Evolutionary conservation across 1,284 basidiomycete genomes (phyloP), one percentile per base, ranked within the genome.

Genomic region (Ceratorhiza oryzae-sativae): DNA sequence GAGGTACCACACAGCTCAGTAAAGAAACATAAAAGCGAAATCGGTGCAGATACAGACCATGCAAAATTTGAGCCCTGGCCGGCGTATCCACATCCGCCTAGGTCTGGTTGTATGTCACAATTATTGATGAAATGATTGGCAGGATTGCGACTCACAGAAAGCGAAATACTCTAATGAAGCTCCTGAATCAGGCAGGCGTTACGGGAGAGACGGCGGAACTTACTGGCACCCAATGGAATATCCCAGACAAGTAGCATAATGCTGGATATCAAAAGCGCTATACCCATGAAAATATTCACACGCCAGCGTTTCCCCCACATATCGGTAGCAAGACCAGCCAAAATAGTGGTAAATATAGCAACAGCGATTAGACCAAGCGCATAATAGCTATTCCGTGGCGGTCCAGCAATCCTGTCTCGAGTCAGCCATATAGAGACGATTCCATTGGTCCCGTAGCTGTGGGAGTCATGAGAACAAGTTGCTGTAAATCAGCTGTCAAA

Each of bases 241-340:
- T 70, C 55, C 67, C 67, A 70, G 8, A 59, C 67, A 20, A 70
- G 34, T 15, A 70, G 25, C 67, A 70, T 70, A 10, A 70, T 70
- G 27, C 53, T 59, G 27, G 67, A 70, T 46, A 70, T 59, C 41
- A 70, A 49, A 15, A 70, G 30, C 10, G 55, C 32, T 9, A 70
- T 32, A 3, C 67, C 67, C 67, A 70, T 70, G 67, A 70, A 70
- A 27, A 70, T 58, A 34, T 70, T 70, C 2, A 70, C 67, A 13
- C 67, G 53, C 67, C 67, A 70, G 13, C 67, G 10, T 9, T 59
- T 46, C 10, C 67, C 67, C 67, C 67, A 70, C 18, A 58, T 58
- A 48, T 70, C 67, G 6, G 67, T 70, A 1, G 42, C 42, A 10
- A 70, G 30, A 15, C 67, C 67, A 8, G 67, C 67, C 6, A 42